Evolutionary conservation across 768 basidiomycete genomes (phyloP).

Genomic region (Galerina sulciceps): DNA sequence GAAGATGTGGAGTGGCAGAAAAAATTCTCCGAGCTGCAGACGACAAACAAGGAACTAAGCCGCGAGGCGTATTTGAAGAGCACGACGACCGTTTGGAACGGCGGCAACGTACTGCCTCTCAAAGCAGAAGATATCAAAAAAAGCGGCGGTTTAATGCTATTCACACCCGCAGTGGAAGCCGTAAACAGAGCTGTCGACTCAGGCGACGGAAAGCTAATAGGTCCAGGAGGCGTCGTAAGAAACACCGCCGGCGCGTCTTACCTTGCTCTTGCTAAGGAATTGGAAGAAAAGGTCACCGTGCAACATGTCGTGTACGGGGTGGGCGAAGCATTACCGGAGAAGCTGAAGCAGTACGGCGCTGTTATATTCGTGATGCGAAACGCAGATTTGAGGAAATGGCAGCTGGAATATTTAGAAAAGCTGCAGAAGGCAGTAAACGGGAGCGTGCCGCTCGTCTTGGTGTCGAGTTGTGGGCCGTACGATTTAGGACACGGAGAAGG

Average conservation of each 20-base stretch:
- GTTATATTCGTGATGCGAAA: conserved; percentile 65
- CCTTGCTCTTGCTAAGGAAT: conserved; percentile 45
- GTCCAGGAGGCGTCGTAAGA: conserved; percentile 41
- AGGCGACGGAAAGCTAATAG: conserved; percentile 45
- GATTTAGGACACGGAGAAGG: conserved; percentile 42
- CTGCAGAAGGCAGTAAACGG: conserved; percentile 25
- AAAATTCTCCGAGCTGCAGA: conserved; percentile 41
- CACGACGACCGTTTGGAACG: conserved; percentile 50
- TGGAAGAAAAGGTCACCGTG: conserved; percentile 36
- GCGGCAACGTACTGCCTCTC: conserved; percentile 39
- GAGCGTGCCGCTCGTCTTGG: conserved; percentile 43
- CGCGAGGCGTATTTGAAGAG: conserved; percentile 49
- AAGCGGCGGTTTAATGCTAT: conserved; percentile 38
- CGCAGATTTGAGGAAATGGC: conserved; percentile 57
- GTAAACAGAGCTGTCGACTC: conserved; percentile 69
- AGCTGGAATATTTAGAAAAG: conserved; percentile 33
- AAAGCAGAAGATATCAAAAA: conserved; percentile 18
- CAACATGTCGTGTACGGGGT: conserved; percentile 52
- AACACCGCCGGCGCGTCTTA: conserved; percentile 67
- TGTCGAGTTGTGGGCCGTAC: conserved; percentile 72
- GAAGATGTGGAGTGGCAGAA: conserved; percentile 29
- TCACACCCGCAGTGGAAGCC: conserved; percentile 62
- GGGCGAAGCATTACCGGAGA: conserved; percentile 4
- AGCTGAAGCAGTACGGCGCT: conserved; percentile 22
- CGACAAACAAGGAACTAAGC: conserved; percentile 45